Percentiles rank a stretch among this genome's conserved stretches.
Evolutionary conservation across 1,139 yeast species (phyloP).

Genomic region (Kodamaea ohmeri): DNA sequence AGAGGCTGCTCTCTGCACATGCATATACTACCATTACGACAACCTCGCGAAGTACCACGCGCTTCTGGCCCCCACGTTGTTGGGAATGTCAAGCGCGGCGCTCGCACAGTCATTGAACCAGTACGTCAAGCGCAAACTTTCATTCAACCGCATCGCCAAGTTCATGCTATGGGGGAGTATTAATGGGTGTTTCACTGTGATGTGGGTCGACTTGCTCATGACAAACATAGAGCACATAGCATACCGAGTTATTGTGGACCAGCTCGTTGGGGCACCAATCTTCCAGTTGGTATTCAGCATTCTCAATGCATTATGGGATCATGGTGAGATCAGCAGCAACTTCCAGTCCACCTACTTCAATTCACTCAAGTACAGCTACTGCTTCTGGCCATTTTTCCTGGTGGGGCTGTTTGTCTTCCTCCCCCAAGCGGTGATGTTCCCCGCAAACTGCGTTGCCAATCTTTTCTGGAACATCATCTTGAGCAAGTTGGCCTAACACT

Average conservation of each 20-base stretch:
- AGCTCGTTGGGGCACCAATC: conserved; percentile 50
- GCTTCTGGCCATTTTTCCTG: conserved; percentile 61
- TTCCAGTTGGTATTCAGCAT: conserved; percentile 53
- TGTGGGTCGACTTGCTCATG: conserved; percentile 56
- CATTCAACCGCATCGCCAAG: conserved; percentile 42
- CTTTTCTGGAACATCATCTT: conserved; percentile 56
- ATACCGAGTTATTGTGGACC: conserved; percentile 49
- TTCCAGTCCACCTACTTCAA: conserved; percentile 39
- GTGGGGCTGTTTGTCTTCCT: conserved; percentile 47
- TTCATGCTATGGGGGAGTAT: conserved; percentile 61
- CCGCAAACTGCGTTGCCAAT: conserved; percentile 55
- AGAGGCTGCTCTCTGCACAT: conserved; percentile 24
- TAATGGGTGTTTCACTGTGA: conserved; percentile 54
- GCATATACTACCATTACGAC: conserved; percentile 31
- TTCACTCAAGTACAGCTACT: conserved; percentile 51
- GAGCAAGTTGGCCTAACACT: conserved; percentile 27
- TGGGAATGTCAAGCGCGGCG: conserved; percentile 52
- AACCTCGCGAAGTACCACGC: conserved; percentile 19
- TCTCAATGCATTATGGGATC: conserved; percentile 56
- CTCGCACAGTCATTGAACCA: conserved; percentile 60
- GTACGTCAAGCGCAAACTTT: conserved; percentile 39
- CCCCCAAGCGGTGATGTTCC: conserved; percentile 50
- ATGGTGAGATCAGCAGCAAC: conserved; percentile 32
- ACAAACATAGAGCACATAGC: conserved; percentile 30
- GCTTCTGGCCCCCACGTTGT: conserved; percentile 36